Percentiles rank a stretch among this genome's conserved stretches.
Conservation (phyloP, 1,139 yeast genomes). For the Hansenula anomala region DNA sequence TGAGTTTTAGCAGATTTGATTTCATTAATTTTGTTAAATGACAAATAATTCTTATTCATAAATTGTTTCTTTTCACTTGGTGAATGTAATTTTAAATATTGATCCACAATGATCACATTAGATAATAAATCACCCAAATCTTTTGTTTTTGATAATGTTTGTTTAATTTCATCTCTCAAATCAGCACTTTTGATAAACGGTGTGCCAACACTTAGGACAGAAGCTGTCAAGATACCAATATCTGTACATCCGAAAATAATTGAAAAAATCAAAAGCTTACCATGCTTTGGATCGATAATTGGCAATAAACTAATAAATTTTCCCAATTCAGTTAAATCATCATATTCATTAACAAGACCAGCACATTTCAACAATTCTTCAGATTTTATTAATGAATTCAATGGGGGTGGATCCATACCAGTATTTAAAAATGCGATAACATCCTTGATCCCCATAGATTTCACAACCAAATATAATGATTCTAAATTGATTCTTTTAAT, state of each 20-base stretch:
- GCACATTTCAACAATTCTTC: constrained; percentile 55
- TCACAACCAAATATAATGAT: constrained; percentile 74
- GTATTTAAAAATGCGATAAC: constrained; percentile 64
- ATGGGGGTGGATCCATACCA: constrained; percentile 80
- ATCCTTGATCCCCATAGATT: constrained; percentile 79
- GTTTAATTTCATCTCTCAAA: constrained; percentile 58
- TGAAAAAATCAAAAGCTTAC: constrained; percentile 74
- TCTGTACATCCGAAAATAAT: constrained; percentile 84
- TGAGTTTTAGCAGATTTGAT: constrained; percentile 68
- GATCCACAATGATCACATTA: constrained; percentile 48
- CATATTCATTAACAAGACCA: constrained; percentile 61
- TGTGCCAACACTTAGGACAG: constrained; percentile 66
- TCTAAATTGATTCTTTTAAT: constrained; percentile 80
- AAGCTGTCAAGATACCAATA: constrained; percentile 66
- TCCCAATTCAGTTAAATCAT: constrained; percentile 73
- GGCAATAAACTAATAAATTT: constrained; percentile 76
- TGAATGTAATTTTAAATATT: constrained; percentile 36
- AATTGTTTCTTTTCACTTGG: constrained; percentile 39
- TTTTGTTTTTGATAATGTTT: constrained; percentile 37
- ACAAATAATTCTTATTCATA: constrained; percentile 57
- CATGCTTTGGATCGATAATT: constrained; percentile 74
- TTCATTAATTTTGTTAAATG: constrained; percentile 63
- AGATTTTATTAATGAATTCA: constrained; percentile 56
- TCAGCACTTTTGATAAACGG: constrained; percentile 67
- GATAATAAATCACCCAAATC: constrained; percentile 72